Conservation (phyloP, 345 rosid species). For the Syzygium oleosum region DNA sequence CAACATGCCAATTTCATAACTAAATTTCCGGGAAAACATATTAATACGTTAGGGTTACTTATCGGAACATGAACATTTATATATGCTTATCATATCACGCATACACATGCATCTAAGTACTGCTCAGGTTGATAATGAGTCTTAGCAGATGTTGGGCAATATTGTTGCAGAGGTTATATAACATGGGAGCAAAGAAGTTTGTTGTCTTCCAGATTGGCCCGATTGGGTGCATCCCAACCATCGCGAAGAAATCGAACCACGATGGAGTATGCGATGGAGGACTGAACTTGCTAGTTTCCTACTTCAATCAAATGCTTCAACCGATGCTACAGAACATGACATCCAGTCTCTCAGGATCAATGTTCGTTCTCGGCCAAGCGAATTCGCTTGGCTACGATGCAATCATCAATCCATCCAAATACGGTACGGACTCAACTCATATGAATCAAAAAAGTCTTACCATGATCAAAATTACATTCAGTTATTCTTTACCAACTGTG, state of each 20-base stretch:
- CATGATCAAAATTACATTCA: background rate
- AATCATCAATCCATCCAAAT: slow-evolving; percentile 21
- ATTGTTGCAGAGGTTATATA: slow-evolving; percentile 17
- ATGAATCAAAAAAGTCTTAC: background rate
- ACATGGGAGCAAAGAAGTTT: slow-evolving; percentile 31
- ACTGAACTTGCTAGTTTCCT: slow-evolving; percentile 10
- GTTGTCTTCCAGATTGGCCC: slow-evolving; percentile 37
- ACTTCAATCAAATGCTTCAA: slow-evolving; percentile 21
- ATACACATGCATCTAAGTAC: background rate
- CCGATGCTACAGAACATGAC: slow-evolving; percentile 17
- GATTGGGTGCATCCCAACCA: slow-evolving; percentile 34
- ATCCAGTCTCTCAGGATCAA: slow-evolving; percentile 11
- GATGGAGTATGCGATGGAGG: slow-evolving; percentile 21
- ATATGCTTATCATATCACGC: background rate
- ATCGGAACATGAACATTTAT: background rate
- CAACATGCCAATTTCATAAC: background rate
- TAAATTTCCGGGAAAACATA: background rate
- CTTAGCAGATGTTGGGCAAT: background rate
- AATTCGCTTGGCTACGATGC: slow-evolving; percentile 22
- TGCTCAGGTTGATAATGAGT: background rate
- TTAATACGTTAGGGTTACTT: background rate
- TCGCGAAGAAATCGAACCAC: slow-evolving; percentile 10
- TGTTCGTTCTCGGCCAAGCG: slow-evolving; percentile 13
- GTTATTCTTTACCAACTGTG: background rate
- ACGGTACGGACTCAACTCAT: slow-evolving; percentile 4